Base-by-base conservation (phyloP, 2,329 filamentous ascomycete genomes). In the Aspergillaceae sp. region DNA sequence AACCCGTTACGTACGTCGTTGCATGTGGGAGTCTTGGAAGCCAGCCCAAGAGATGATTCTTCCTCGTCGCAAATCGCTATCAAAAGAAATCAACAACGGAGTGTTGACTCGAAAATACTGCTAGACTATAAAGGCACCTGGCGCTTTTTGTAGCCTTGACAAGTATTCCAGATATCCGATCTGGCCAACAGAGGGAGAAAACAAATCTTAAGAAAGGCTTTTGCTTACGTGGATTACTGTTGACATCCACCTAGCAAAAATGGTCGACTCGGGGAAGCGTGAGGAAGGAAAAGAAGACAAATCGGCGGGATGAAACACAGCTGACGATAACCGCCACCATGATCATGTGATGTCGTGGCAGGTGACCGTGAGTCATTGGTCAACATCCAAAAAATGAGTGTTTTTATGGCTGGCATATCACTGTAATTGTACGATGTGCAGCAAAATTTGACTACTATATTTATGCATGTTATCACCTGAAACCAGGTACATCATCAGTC, bases 201-300 rank as follows among this genome's bases (percentile, higher is more conserved):
- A 30, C 28, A 74, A 76, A 71, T 72, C 74, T 69, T 70, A 73
- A 74, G 77, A 78, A 72, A 27, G 30, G 40, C 10, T 67, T 68
- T 68, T 68, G 74, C 74, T 74, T 76, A 74, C 71, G 69, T 69
- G 62, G 70, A 62, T 61, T 58, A 46, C 44, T 43, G 32, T 29
- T 40, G 45, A 56, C 51, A 60, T 51, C 58, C 56, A 54, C 56
- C 53, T 55, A 54, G 60, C 54, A 53, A 51, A 50, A 55, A 54
- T 62, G 63, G 65, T 64, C 66, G 58, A 67, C 67, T 68, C 68
- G 60, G 54, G 59, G 64, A 63, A 67, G 64, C 68, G 67, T 67
- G 70, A 70, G 65, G 66, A 68, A 70, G 62, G 68, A 65, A 67
- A 69, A 65, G 69, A 60, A 60, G 55, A 60, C 56, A 59, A 52